Evolutionary conservation across 768 basidiomycete species (phyloP).

Genomic region (Lyophyllum decastes): DNA sequence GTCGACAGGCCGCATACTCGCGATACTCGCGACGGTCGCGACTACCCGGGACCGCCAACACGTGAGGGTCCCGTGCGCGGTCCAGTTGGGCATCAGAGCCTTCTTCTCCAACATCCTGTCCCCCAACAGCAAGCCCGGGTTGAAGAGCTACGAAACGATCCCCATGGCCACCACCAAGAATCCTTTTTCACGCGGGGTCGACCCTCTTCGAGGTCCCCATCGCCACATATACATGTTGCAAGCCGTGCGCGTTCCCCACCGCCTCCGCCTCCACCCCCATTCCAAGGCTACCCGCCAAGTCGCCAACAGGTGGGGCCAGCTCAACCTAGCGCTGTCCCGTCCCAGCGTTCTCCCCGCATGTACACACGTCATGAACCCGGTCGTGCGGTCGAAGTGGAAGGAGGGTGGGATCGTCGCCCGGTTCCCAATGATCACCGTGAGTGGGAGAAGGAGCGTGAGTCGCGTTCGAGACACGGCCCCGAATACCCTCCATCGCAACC

Average conservation of each 20-base stretch:
- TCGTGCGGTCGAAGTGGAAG: conserved; percentile 52
- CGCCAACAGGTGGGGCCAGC: conserved; percentile 55
- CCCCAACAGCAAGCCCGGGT: conserved; percentile 57
- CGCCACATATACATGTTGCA: conserved; percentile 51
- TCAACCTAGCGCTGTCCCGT: conserved; percentile 41
- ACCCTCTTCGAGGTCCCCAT: conserved; percentile 58
- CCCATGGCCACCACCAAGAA: conserved; percentile 52
- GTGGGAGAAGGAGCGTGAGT: conserved; percentile 49
- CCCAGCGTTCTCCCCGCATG: conserved; percentile 62
- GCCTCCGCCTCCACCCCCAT: conserved; percentile 42
- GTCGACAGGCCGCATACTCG: conserved; percentile 56
- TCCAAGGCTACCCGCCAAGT: conserved; percentile 46
- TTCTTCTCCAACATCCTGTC: conserved; percentile 69
- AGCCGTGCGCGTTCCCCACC: conserved; percentile 58
- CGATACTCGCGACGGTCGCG: conserved; percentile 35
- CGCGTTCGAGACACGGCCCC: conserved; percentile 42
- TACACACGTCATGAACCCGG: conserved; percentile 52
- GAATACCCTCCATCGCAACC: conserved; percentile 41
- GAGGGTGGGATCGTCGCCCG: conserved; percentile 64
- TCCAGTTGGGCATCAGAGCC: conserved; percentile 53
- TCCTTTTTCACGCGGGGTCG: conserved; percentile 57
- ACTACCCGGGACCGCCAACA: conserved; percentile 47
- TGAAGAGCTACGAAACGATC: conserved; percentile 52
- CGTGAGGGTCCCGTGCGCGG: conserved; percentile 51
- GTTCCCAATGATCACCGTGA: conserved; percentile 47